Evolutionary conservation across 805 yeast species (phyloP).

Genomic region (Yamadazyma ubonensis): DNA sequence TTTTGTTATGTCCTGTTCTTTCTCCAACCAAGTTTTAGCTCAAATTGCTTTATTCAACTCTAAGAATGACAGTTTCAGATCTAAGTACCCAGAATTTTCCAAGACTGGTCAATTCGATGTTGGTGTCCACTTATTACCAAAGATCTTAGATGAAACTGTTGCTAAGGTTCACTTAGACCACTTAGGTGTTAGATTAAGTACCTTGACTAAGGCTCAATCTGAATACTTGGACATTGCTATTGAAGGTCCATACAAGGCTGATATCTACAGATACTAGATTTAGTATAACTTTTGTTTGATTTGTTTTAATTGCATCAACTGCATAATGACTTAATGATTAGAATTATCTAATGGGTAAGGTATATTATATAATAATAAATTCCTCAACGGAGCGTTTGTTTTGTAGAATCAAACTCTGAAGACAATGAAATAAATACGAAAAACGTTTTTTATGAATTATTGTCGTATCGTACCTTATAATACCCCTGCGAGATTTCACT

Average conservation of each 20-base stretch:
- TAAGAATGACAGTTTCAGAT: conserved; percentile 74
- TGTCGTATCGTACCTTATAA: too few relatives aligned
- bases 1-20: conserved; percentile 98
- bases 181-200: conserved; percentile 85
- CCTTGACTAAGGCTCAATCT: conserved; percentile 76
- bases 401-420: not conserved
- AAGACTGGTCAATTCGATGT: conserved; percentile 87
- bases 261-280: conserved; percentile 89
- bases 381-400: conserved; percentile 18
- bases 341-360: conserved; percentile 9
- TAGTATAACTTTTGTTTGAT: conserved; percentile 15
- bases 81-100: conserved; percentile 82
- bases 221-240: conserved; percentile 90
- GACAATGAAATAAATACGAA: not conserved
- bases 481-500: too few relatives aligned
- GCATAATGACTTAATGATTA: conserved; percentile 37
- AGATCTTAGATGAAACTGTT: conserved; percentile 97
- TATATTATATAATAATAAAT: conserved; percentile 15
- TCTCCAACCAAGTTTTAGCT: conserved; percentile 99
- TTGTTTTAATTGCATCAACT: conserved; percentile 43
- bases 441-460: too few relatives aligned
- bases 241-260: conserved; percentile 98
- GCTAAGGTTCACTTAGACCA: conserved; percentile 95
- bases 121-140: conserved; percentile 96
- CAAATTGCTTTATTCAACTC: conserved; percentile 97